Conservation (phyloP, 306 rosid genomes). For the Cucumis sativus region Cucumber_9930_V3 NC_026656.2:22093001-22093500, state of each 20-base stretch:
- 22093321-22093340: background rate
- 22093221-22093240: conserved; percentile 1
- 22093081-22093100: conserved; percentile 97
- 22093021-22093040: background rate
- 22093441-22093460: background rate
- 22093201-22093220: background rate
- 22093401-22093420: background rate
- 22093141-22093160: conserved; percentile 48
- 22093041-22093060: background rate
- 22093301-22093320: background rate
- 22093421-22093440: background rate
- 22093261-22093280: background rate
- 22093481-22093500: conserved; percentile 94
- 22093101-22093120: conserved; percentile 80
- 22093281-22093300: background rate
- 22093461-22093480: conserved; percentile 92
- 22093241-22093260: background rate
- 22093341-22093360: background rate
- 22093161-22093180: conserved; percentile 8
- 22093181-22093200: background rate
- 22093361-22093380: background rate
- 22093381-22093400: background rate
- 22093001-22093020: background rate
- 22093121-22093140: conserved; percentile 84
- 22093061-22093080: conserved; percentile 98